Evolutionary conservation across 306 rosid genomes (phyloP), one percentile per base, ranked within the genome.

Genomic region (Prunus campanulata): DNA sequence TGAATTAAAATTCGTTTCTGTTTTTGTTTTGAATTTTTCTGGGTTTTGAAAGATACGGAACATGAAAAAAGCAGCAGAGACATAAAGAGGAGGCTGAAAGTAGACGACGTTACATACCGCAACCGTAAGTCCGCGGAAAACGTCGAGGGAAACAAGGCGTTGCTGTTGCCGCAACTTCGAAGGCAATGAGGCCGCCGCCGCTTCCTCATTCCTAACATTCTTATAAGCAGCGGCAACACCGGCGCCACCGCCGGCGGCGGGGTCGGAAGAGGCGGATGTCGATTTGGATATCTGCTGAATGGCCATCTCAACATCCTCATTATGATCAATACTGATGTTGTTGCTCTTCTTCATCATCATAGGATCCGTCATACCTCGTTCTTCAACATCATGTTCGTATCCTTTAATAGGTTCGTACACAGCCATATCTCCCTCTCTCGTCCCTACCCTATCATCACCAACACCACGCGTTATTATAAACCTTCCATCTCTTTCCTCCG

Each of bases 71-170:
- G 27, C 29, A 20, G 29, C 44, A 6, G 44, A 7, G 6, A 39
- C 44, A 39, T 39, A 39, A 39, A 39, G 44, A 39, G 9, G 44
- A 39, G 44, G 44, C 44, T 14, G 39, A 60, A 63, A 63, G 13
- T 32, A 72, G 56, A 51, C 60, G 32, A 13, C 54, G 54, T 49
- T 49, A 49, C 54, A 32, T 90, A 94, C 98, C 96, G 83, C 96
- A 12, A 95, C 98, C 1, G 98, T 92, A 79, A 92, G 84, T 29
- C 98, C 98, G 13, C 98, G 97, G 70, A 92, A 95, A 25, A 92
- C 99, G 73, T 95, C 99, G 48, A 92, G 97, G 0, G 99, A 95
- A 78, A 82, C 82, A 3, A 95, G 87, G 32, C 99, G 98, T 16
- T 84, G 93, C 51, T 68, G 77, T 3, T 71, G 77, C 46, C 22